Evolutionary conservation across 2,329 filamentous ascomycete genomes (phyloP).

Genomic region (Parafenestella ontariensis): DNA sequence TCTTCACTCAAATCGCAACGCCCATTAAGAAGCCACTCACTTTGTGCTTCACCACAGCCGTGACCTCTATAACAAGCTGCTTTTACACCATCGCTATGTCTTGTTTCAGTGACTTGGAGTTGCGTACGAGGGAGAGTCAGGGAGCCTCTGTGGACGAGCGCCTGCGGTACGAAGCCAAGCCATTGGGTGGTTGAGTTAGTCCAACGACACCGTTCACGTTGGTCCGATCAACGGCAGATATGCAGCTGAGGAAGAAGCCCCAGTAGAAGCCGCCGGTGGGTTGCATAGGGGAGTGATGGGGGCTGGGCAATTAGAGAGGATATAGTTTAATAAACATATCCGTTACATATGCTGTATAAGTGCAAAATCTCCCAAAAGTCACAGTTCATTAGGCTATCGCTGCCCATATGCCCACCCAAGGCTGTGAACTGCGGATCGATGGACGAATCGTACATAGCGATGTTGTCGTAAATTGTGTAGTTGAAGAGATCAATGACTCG

Average conservation of each 20-base stretch:
- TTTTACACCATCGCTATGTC: constrained; percentile 53
- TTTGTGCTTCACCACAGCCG: constrained; percentile 60
- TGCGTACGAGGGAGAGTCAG: constrained; percentile 50
- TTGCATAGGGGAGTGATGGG: constrained; percentile 61
- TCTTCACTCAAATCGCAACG: constrained; percentile 60
- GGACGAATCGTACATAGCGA: constrained; percentile 56
- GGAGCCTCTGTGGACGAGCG: constrained; percentile 64
- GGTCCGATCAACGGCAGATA: constrained; percentile 60
- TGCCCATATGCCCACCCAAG: constrained; percentile 65
- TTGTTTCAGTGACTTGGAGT: constrained; percentile 48
- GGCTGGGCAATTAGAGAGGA: constrained; percentile 62
- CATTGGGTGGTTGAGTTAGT: constrained; percentile 62
- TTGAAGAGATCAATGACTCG: constrained; percentile 62
- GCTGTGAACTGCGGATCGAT: constrained; percentile 63
- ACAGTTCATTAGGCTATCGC: constrained; percentile 65
- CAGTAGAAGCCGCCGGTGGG: constrained; percentile 64
- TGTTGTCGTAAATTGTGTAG: constrained; percentile 66
- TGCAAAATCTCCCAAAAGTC: constrained; percentile 60
- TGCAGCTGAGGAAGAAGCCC: constrained; percentile 64
- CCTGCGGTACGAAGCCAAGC: constrained; percentile 63
- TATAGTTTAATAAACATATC: constrained; percentile 65
- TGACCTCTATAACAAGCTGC: constrained; percentile 53
- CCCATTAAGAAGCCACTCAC: constrained; percentile 62
- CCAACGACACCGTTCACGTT: constrained; percentile 61
- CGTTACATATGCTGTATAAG: constrained; percentile 66